Evolutionary conservation across 202 grass and related monocot species (phyloP).

Genomic region (Bolboschoenoplectus hybrid): DNA sequence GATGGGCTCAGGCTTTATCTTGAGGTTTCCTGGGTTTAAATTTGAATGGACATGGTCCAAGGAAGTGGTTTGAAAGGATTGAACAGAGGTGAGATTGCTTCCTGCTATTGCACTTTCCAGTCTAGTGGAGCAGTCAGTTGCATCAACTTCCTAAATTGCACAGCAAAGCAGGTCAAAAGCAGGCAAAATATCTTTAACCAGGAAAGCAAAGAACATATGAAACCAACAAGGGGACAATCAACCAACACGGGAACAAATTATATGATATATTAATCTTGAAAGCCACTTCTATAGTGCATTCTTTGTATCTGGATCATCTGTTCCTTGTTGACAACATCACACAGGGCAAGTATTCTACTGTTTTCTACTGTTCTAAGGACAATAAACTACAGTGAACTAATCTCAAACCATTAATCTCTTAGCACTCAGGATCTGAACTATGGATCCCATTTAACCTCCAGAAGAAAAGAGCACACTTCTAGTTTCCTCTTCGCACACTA

Average conservation of each 20-base stretch:
- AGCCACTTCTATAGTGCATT: background rate
- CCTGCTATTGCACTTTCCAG: background rate
- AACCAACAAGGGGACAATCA: background rate
- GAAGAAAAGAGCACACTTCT: slow-evolving; percentile 3
- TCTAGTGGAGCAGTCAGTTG: slow-evolving; percentile 5
- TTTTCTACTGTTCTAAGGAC: background rate
- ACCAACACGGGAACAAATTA: slow-evolving; percentile 1
- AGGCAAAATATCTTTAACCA: slow-evolving; percentile 12
- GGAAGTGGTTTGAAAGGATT: background rate
- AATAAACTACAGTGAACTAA: background rate
- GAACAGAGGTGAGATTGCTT: background rate
- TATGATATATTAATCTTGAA: background rate
- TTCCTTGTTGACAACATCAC: background rate
- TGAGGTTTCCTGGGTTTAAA: background rate
- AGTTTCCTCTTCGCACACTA: background rate
- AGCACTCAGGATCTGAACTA: background rate
- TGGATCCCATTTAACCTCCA: slow-evolving; percentile 2
- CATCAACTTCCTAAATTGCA: slow-evolving; percentile 24
- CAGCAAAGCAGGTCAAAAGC: background rate
- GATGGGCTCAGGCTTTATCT: slow-evolving; percentile 28
- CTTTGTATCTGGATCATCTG: background rate
- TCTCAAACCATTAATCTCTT: slow-evolving; percentile 18
- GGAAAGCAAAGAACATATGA: background rate
- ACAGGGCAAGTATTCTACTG: background rate
- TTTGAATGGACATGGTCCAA: background rate